Percentiles rank a stretch among this genome's conserved stretches.
Conservation (phyloP, 2,329 filamentous ascomycete genomes). For the Chrysoporthe puriensis region DNA sequence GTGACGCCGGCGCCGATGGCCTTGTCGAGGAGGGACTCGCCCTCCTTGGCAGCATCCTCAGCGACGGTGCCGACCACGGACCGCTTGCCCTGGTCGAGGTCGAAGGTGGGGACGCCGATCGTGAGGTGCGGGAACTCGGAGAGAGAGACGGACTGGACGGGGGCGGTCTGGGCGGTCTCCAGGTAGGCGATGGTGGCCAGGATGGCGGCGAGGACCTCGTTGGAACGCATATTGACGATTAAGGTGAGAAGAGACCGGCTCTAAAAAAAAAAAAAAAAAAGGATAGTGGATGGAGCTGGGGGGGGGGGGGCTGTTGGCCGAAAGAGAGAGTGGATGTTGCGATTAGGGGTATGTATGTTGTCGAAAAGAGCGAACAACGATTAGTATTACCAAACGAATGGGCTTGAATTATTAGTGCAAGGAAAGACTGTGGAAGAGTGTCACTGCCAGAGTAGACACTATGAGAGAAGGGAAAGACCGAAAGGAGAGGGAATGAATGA, state of each 20-base stretch:
- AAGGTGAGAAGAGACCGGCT: conserved; percentile 9
- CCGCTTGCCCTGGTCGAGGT: neutral
- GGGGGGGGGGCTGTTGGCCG: neutral
- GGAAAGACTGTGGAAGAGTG: conserved; percentile 10
- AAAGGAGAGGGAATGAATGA: conserved; percentile 10
- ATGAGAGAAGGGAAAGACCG: conserved; percentile 10
- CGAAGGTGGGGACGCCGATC: neutral
- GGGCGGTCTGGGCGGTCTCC: conserved; percentile 7
- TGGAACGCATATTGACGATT: conserved; percentile 9
- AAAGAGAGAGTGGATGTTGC: neutral
- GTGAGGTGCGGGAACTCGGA: neutral
- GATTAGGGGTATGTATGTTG: neutral
- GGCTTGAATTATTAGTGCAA: conserved; percentile 1
- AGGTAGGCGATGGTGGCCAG: conserved; percentile 17
- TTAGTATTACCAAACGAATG: conserved; percentile 18
- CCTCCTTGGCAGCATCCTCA: conserved; percentile 1
- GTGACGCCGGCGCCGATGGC: neutral
- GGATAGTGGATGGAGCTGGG: neutral
- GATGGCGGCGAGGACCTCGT: conserved; percentile 11
- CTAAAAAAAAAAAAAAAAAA: neutral
- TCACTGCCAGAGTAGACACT: conserved; percentile 19
- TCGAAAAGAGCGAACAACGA: neutral
- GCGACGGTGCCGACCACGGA: neutral
- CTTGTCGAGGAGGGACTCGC: conserved; percentile 11
- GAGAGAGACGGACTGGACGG: neutral